Conservation (phyloP, 768 basidiomycete genomes). For the Russula sp. region DNA sequence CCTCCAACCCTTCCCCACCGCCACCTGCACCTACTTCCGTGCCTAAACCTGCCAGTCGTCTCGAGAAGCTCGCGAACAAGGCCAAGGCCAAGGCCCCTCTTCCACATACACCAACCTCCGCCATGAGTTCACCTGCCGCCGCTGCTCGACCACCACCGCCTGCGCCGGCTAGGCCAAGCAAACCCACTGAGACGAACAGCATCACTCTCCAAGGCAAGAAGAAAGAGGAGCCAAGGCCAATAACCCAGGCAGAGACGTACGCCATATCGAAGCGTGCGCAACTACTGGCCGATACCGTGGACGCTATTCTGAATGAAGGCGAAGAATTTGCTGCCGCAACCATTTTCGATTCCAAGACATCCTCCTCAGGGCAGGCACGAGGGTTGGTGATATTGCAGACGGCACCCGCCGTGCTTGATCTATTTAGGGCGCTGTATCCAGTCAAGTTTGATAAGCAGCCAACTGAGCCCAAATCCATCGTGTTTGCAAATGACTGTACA, state of each 20-base stretch:
- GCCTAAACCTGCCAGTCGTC: constrained; percentile 50
- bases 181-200: neutral
- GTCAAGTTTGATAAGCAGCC: constrained; percentile 45
- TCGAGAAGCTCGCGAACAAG: constrained; percentile 54
- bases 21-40: constrained; percentile 30
- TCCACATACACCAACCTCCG: constrained; percentile 23
- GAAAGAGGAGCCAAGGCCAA: constrained; percentile 5
- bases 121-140: constrained; percentile 25
- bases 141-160: constrained; percentile 24
- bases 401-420: constrained; percentile 61
- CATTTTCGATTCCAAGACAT: constrained; percentile 27
- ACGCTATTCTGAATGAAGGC: constrained; percentile 21
- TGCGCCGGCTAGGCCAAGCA: constrained; percentile 25
- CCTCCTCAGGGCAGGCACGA: constrained; percentile 23
- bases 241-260: constrained; percentile 12
- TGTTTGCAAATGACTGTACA: constrained; percentile 76
- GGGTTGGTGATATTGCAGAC: constrained; percentile 57
- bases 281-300: constrained; percentile 19
- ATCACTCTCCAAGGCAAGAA: constrained; percentile 8
- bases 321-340: constrained; percentile 56
- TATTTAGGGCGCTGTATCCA: constrained; percentile 77
- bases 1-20: constrained; percentile 28
- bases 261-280: constrained; percentile 12
- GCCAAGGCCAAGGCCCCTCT: constrained; percentile 41
- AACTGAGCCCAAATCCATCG: constrained; percentile 50